Percentiles rank a stretch among this genome's conserved stretches.
Conservation (phyloP, 129 eudicot genomes). For the Smallanthus sonchifolius region DNA sequence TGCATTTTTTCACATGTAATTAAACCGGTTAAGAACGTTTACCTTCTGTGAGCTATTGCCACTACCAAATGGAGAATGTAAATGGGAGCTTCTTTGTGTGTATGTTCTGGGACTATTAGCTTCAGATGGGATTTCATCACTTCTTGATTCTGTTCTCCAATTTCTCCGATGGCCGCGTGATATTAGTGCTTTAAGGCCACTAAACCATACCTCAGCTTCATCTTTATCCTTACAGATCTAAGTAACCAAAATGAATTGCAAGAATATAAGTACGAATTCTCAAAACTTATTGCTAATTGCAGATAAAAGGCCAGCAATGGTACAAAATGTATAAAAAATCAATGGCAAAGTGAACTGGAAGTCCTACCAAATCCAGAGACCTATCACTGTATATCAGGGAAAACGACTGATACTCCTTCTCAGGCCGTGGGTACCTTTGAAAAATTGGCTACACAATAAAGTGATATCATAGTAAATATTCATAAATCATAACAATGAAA, state of each 20-base stretch:
- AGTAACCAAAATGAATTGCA: conserved; percentile 13
- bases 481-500: not conserved
- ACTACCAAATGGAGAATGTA: conserved; percentile 79
- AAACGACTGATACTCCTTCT: conserved; percentile 96
- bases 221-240: conserved; percentile 98
- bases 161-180: conserved; percentile 67
- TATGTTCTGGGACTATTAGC: conserved; percentile 89
- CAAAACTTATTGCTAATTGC: conserved; percentile 14
- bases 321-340: conserved; percentile 15
- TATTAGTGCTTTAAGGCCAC: conserved; percentile 77
- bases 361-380: conserved; percentile 86
- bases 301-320: conserved; percentile 17
- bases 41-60: conserved; percentile 82
- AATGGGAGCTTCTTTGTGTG: conserved; percentile 85
- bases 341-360: conserved; percentile 8
- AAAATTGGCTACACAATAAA: conserved; percentile 60
- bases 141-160: conserved; percentile 87
- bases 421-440: conserved; percentile 97
- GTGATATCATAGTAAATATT: conserved; percentile 18
- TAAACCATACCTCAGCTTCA: conserved; percentile 98
- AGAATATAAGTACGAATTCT: conserved; percentile 15
- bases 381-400: conserved; percentile 82
- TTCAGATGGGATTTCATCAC: conserved; percentile 87
- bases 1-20: not conserved
- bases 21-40: conserved; percentile 9